These are phyloP conservation scores for Pseudisothecium myosuroides DNA, from an alignment of 225 moss, liverwort and hornwort genomes.

Conservation along the genomic window DNA sequence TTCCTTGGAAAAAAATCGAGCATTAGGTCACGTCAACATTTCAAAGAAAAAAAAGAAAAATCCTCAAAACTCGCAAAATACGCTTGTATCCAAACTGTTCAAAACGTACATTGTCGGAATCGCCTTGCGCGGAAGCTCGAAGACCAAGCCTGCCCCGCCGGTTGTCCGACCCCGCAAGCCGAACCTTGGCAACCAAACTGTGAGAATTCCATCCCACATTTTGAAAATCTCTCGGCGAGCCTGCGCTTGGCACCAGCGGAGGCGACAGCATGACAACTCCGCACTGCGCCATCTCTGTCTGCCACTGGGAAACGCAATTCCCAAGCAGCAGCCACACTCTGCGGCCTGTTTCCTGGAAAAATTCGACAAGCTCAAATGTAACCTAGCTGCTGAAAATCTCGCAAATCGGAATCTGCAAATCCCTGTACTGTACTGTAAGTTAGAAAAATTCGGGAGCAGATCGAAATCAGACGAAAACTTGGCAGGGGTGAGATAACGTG, in stretches of 20 bases:
- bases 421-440: too few species aligned
- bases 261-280: conserved; percentile 29
- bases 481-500: conserved; percentile 5
- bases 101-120: conserved; percentile 8
- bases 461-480: background rate
- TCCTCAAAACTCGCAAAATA: background rate
- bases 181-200: background rate
- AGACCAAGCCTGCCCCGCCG: background rate
- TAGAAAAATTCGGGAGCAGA: background rate
- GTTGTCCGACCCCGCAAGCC: background rate
- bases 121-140: conserved; percentile 14
- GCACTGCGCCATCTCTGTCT: conserved; percentile 22
- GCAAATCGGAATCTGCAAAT: background rate
- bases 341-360: background rate
- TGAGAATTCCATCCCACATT: conserved; percentile 6
- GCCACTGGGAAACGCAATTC: background rate
- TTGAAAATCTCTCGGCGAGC: background rate
- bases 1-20: background rate
- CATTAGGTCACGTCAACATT: background rate
- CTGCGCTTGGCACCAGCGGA: conserved; percentile 11
- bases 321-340: background rate
- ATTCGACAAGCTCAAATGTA: background rate
- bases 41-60: background rate
- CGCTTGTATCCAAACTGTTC: background rate
- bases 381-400: background rate